phyloP scores from a whole-genome alignment of 2,329 filamentous ascomycete species.

The Tympanopsis confertula region DNA sequence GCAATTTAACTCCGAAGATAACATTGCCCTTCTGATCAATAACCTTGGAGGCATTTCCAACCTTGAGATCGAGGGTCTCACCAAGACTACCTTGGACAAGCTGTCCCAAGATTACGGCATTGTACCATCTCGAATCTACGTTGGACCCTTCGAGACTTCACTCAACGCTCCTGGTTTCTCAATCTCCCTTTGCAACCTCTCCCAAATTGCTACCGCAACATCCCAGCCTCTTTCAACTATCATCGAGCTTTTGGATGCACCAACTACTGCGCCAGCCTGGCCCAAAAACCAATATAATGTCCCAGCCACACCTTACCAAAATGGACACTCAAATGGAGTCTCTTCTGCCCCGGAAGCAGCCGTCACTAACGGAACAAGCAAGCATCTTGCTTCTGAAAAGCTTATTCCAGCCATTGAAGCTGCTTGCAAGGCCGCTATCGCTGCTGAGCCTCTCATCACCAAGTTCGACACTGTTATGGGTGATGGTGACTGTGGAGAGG shows the following conservation, averaged over 20 bases:
- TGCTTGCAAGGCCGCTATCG: conserved; percentile 20
- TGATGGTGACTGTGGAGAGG: conserved; percentile 19
- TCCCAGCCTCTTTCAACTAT: conserved; percentile 19
- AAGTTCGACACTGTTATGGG: conserved; percentile 20
- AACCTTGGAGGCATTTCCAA: conserved; percentile 48
- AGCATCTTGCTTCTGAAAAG: conserved; percentile 12
- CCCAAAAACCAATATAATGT: conserved; percentile 17
- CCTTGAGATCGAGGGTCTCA: conserved; percentile 41
- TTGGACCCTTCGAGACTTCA: conserved; percentile 59
- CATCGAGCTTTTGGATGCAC: conserved; percentile 32
- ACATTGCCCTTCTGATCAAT: conserved; percentile 41
- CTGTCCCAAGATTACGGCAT: conserved; percentile 33
- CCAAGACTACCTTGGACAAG: conserved; percentile 39
- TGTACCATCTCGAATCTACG: conserved; percentile 39
- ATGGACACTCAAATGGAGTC: neutral
- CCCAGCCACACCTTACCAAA: neutral
- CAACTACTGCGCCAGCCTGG: conserved; percentile 37
- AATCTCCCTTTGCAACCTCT: conserved; percentile 39
- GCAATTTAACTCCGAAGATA: conserved; percentile 30
- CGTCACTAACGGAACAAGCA: no score
- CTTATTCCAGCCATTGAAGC: conserved; percentile 11
- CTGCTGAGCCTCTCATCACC: conserved; percentile 17
- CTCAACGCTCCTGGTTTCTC: conserved; percentile 47
- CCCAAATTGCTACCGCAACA: conserved; percentile 14
- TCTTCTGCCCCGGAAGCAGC: no score